Percentiles rank a stretch among this genome's conserved stretches.
phyloP scores from a whole-genome alignment of 1,139 yeast genomes.

The Pichia sp. region DNA sequence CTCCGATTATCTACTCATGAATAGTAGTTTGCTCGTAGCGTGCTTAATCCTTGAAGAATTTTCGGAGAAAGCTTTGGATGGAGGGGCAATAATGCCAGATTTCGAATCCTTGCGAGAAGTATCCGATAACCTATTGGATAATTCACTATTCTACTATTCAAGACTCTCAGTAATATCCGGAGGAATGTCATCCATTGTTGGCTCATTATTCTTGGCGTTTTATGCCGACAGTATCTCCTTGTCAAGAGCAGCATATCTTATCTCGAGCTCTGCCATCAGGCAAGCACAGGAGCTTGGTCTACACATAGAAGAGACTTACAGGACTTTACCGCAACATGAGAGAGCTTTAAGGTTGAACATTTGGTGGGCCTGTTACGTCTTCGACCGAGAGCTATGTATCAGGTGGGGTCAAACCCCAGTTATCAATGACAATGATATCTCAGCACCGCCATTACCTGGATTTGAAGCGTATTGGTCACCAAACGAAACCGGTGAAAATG shows the following conservation, averaged over 20 bases:
- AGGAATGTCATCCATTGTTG: conserved; percentile 49
- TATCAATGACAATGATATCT: conserved; percentile 48
- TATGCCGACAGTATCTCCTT: conserved; percentile 43
- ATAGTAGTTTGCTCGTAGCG: conserved; percentile 22
- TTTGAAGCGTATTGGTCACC: conserved; percentile 24
- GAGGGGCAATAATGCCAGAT: background rate
- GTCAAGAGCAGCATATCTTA: conserved; percentile 42
- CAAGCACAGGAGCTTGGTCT: conserved; percentile 64
- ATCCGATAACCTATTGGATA: conserved; percentile 23
- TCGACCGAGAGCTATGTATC: conserved; percentile 53
- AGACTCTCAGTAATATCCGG: conserved; percentile 46
- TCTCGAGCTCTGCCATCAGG: conserved; percentile 51
- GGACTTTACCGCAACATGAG: conserved; percentile 38
- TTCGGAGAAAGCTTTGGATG: background rate
- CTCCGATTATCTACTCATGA: conserved; percentile 29
- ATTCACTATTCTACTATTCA: conserved; percentile 46
- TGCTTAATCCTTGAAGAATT: conserved; percentile 18
- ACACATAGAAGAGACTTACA: conserved; percentile 52
- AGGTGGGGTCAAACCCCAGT: conserved; percentile 59
- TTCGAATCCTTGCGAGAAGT: conserved; percentile 16
- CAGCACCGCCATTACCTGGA: conserved; percentile 30
- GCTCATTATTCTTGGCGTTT: conserved; percentile 42
- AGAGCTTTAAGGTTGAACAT: conserved; percentile 38
- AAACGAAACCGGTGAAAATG: conserved; percentile 1
- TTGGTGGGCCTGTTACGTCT: conserved; percentile 55